These are phyloP conservation scores for Gentiana dahurica DNA, from an alignment of 257 asterid genomes.

Conservation along the genomic window DNA sequence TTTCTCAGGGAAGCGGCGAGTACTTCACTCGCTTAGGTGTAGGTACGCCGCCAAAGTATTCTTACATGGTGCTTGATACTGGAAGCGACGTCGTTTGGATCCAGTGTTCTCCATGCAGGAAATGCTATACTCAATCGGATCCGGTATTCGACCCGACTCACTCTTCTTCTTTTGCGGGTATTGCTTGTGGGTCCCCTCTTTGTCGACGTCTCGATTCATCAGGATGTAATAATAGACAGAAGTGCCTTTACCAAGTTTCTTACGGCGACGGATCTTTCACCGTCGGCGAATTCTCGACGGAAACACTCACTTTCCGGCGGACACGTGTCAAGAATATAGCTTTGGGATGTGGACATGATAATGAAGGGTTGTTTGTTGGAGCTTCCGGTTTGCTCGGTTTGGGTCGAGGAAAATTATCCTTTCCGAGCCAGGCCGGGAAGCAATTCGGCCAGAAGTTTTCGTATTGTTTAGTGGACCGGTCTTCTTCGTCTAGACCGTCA, in stretches of 20 bases:
- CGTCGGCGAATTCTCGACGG: constrained; percentile 61
- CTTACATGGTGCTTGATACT: constrained; percentile 75
- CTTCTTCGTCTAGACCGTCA: constrained; percentile 43
- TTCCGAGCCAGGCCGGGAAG: constrained; percentile 45
- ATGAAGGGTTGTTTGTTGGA: constrained; percentile 60
- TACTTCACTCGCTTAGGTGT: constrained; percentile 91
- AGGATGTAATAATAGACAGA: constrained; percentile 46
- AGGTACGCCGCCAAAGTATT: constrained; percentile 61
- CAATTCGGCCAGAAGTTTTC: constrained; percentile 51
- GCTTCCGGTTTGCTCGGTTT: constrained; percentile 71
- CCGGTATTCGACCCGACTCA: constrained; percentile 60
- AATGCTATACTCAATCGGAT: constrained; percentile 72
- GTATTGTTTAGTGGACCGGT: constrained; percentile 60
- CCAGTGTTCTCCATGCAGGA: constrained; percentile 77
- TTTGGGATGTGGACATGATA: constrained; percentile 70
- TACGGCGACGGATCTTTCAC: constrained; percentile 91
- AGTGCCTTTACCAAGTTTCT: constrained; percentile 70
- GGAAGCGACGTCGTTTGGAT: constrained; percentile 92
- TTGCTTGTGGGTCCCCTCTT: constrained; percentile 52
- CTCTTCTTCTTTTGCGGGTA: constrained; percentile 37
- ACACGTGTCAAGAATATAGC: constrained; percentile 28
- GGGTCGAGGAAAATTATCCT: constrained; percentile 55
- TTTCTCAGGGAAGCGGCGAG: constrained; percentile 84
- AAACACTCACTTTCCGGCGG: constrained; percentile 54
- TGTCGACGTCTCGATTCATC: constrained; percentile 60